Conservation (phyloP, 140 eudicot species). For the Stevia rebaudiana region DNA sequence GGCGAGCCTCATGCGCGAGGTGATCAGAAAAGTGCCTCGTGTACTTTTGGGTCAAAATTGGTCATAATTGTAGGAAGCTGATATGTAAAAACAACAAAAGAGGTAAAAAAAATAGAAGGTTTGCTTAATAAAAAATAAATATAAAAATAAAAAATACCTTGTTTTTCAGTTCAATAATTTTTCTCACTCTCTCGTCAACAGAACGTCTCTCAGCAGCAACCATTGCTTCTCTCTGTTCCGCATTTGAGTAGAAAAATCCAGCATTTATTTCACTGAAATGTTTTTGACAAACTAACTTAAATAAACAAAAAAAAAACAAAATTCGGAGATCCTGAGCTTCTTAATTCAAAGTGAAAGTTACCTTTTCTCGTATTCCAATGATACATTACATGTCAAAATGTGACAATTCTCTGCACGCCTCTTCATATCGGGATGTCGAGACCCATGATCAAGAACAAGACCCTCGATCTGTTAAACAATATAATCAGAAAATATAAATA, state of each 20-base stretch:
- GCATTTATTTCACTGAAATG: constrained; percentile 89
- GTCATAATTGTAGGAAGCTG: background rate
- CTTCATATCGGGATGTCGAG: constrained; percentile 99
- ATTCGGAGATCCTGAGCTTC: background rate
- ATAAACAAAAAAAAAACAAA: background rate
- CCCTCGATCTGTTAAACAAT: constrained; percentile 68
- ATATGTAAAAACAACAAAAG: background rate
- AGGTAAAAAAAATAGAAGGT: background rate
- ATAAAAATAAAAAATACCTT: constrained; percentile 42
- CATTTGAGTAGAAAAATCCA: constrained; percentile 97
- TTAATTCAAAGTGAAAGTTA: constrained; percentile 18
- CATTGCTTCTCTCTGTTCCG: constrained; percentile 98
- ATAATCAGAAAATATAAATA: background rate
- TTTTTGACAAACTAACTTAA: background rate
- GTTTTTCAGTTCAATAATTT: constrained; percentile 76
- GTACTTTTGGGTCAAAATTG: background rate
- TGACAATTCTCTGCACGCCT: constrained; percentile 92
- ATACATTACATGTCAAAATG: constrained; percentile 83
- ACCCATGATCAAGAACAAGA: constrained; percentile 98
- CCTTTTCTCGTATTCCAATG: constrained; percentile 98
- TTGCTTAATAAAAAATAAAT: background rate
- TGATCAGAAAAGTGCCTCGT: background rate
- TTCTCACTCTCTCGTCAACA: constrained; percentile 90
- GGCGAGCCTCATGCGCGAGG: background rate
- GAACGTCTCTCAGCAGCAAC: constrained; percentile 97